These are phyloP conservation scores for Infundibulicybe gibba DNA, from an alignment of 768 basidiomycete species.

Conservation along the genomic window DNA sequence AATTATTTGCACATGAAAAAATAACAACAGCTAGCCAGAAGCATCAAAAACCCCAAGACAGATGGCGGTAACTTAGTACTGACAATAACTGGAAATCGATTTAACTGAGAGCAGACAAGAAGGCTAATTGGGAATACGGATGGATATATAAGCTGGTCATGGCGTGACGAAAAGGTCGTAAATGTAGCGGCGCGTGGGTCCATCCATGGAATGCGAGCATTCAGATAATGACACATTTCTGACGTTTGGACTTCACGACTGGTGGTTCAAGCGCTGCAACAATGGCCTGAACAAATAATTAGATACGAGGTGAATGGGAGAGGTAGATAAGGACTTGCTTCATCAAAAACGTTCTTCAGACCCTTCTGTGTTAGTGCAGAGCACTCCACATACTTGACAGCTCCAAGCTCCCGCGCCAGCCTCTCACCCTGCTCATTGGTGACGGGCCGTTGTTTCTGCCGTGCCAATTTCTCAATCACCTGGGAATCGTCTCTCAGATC, in stretches of 20 bases:
- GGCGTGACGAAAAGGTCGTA: slow-evolving; percentile 28
- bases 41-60: slow-evolving; percentile 14
- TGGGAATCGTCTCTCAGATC: slow-evolving; percentile 92
- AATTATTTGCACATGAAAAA: not conserved
- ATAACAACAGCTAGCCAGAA: not conserved
- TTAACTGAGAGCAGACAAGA: slow-evolving; percentile 36
- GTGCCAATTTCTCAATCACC: slow-evolving; percentile 91
- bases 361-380: slow-evolving; percentile 99
- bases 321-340: slow-evolving; percentile 56
- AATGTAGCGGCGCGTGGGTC: slow-evolving; percentile 16
- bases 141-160: slow-evolving; percentile 45
- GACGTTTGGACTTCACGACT: slow-evolving; percentile 76
- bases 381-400: slow-evolving; percentile 99
- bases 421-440: slow-evolving; percentile 85
- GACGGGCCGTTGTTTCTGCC: slow-evolving; percentile 96
- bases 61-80: slow-evolving; percentile 12
- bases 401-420: slow-evolving; percentile 95
- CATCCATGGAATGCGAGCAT: slow-evolving; percentile 11
- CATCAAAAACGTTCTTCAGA: slow-evolving; percentile 99
- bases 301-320: slow-evolving; percentile 7
- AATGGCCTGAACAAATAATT: slow-evolving; percentile 67
- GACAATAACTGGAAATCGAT: slow-evolving; percentile 25
- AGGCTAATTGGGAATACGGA: slow-evolving; percentile 22
- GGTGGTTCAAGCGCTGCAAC: slow-evolving; percentile 98
- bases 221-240: slow-evolving; percentile 85